Evolutionary conservation across 2,329 filamentous ascomycete genomes (phyloP).

Genomic region (Xenosphaeropsis pyriputrescens): DNA sequence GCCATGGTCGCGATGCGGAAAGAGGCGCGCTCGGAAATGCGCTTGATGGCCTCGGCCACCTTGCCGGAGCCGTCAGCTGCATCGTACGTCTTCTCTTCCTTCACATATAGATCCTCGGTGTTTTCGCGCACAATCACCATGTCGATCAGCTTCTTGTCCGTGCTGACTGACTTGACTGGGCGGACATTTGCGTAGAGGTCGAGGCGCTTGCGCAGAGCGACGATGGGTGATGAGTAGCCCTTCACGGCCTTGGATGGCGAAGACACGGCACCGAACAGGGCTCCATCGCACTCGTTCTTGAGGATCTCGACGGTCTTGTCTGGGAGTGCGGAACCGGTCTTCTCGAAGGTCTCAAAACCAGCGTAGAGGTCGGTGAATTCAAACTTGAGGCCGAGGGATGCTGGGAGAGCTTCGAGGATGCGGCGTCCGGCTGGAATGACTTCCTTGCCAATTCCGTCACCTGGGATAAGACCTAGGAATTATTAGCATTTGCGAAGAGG

Average conservation of each 20-base stretch:
- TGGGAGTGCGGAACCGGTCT: conserved; percentile 76
- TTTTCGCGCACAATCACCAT: conserved; percentile 59
- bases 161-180: conserved; percentile 73
- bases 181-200: conserved; percentile 96
- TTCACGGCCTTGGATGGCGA: conserved; percentile 81
- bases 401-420: conserved; percentile 80
- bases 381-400: conserved; percentile 87
- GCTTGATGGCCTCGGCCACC: conserved; percentile 95
- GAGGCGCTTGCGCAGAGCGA: conserved; percentile 48
- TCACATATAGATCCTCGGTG: conserved; percentile 85
- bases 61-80: conserved; percentile 54
- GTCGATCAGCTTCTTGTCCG: conserved; percentile 47
- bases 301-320: conserved; percentile 84
- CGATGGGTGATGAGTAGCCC: conserved; percentile 89
- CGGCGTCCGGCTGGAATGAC: conserved; percentile 91
- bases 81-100: conserved; percentile 79
- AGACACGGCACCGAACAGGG: conserved; percentile 89
- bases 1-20: conserved; percentile 85
- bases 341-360: conserved; percentile 86
- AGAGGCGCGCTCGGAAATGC: conserved; percentile 76
- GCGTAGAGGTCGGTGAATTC: conserved; percentile 87
- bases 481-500: not conserved
- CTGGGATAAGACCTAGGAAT: conserved; percentile 73
- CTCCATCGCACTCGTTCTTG: conserved; percentile 83
- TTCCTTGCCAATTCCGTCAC: conserved; percentile 96